A percentile compares a stretch with the other conserved stretches of the same genome.
Evolutionary conservation across 768 basidiomycete genomes (phyloP).

Genomic region (Tricholoma sp.): DNA sequence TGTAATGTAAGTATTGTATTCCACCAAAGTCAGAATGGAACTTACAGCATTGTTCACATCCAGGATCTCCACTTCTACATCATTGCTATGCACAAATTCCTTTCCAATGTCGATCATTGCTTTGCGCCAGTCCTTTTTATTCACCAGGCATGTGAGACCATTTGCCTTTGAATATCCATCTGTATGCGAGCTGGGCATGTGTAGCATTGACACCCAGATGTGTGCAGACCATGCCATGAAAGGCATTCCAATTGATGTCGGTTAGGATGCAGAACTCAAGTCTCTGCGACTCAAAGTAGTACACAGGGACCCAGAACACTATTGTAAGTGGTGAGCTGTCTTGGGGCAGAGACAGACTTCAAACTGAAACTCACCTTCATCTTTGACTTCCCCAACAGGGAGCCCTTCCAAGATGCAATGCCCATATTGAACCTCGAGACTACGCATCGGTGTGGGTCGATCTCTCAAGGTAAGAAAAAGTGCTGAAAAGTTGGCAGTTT

Average conservation of each 20-base stretch:
- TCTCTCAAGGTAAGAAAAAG: background rate
- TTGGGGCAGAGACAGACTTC: background rate
- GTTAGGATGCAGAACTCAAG: background rate
- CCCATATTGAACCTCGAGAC: background rate
- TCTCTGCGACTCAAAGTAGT: background rate
- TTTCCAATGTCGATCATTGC: background rate
- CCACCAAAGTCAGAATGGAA: background rate
- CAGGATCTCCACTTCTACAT: background rate
- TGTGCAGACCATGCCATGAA: background rate
- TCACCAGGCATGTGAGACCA: background rate
- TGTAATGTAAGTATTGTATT: background rate
- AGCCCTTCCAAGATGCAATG: background rate
- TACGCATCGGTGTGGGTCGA: background rate
- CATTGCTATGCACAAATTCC: background rate
- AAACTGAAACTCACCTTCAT: background rate
- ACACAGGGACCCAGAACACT: background rate
- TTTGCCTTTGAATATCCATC: background rate
- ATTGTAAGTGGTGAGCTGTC: background rate
- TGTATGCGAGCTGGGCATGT: background rate
- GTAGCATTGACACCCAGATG: background rate
- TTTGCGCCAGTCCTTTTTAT: background rate
- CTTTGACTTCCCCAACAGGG: background rate
- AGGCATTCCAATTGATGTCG: background rate
- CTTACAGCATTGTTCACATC: background rate
- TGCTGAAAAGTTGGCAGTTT: background rate